Evolutionary conservation across 768 basidiomycete genomes (phyloP), one percentile per base, ranked within the genome.

Genomic region (Tephrocybe sp.): DNA sequence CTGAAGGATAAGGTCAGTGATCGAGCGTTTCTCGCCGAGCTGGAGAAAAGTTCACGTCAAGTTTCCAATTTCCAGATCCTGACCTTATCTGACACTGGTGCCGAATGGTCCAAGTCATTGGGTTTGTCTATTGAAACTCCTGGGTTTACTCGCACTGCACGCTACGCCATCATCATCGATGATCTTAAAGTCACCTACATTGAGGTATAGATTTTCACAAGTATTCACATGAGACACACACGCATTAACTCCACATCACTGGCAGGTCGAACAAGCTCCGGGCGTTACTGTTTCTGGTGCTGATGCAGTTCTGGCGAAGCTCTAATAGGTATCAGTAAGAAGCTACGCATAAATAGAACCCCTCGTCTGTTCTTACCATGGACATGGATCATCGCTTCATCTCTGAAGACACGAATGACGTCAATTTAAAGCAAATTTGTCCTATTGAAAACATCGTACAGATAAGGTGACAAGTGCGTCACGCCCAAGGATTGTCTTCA

Each of bases 141-240:
- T 2, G 83, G 81, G 5, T 59, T 87, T 18, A 58, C 71, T 35
- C 83, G 86, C 44, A 84, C 84, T 27, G 65, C 65, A 21, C 79
- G 86, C 40, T 88, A 81, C 53, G 85, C 82, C 24, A 55, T 89
- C 49, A 68, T 89, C 58, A 58, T 88, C 57, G 85, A 92, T 38
- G 76, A 89, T 61, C 76, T 89, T 45, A 78, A 83, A 53, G 80
- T 92, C 58, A 80, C 78, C 53, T 84, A 86, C 58, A 58, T 90
- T 46, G 78, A 67, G 61, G 86, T 82, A 77, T 68, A 45, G 35
- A 21, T 26, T 25, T 5, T 31, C 47, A 39, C 24, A 27, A 42
- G 32, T 42, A 35, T 11, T 16, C 47, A 34, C 9, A 19, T 22
- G 19, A n/a, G n/a, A n/a, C 46, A 31, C 39, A 52, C 28, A 67